phyloP scores from a whole-genome alignment of 768 basidiomycete genomes.

The Tulasnella sp. region DNA sequence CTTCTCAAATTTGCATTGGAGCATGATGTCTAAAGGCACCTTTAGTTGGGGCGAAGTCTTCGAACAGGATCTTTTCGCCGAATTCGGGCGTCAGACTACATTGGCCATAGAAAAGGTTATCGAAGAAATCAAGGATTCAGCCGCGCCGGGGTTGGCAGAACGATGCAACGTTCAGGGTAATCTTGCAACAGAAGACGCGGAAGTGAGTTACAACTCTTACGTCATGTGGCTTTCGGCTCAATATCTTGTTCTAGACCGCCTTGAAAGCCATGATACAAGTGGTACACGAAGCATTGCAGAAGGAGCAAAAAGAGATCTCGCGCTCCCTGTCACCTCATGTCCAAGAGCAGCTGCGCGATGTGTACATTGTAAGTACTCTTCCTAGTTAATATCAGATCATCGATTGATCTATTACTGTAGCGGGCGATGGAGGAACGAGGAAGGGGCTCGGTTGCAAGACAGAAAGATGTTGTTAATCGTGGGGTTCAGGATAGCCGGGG shows the following conservation, averaged over 20 bases:
- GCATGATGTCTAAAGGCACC: background rate
- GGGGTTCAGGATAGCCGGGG: constrained; percentile 41
- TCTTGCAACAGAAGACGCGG: constrained; percentile 45
- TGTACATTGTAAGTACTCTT: constrained; percentile 32
- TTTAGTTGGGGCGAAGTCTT: constrained; percentile 51
- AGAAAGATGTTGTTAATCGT: constrained; percentile 49
- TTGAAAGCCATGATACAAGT: constrained; percentile 34
- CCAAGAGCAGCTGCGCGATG: constrained; percentile 42
- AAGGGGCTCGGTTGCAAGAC: constrained; percentile 49
- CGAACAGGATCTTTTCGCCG: constrained; percentile 47
- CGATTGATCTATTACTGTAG: constrained; percentile 23
- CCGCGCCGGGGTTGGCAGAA: constrained; percentile 47
- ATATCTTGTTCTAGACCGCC: constrained; percentile 28
- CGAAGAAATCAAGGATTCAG: constrained; percentile 45
- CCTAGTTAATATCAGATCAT: background rate
- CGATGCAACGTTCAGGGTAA: constrained; percentile 46
- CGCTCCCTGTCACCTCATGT: constrained; percentile 51
- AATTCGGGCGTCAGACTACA: constrained; percentile 39
- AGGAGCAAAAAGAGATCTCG: constrained; percentile 53
- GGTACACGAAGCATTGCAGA: constrained; percentile 44
- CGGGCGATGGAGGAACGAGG: constrained; percentile 49
- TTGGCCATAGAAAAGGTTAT: constrained; percentile 39
- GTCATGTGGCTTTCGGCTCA: background rate
- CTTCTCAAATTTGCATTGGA: background rate
- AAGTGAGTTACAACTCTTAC: constrained; percentile 20